Base-by-base conservation (phyloP, 495 filamentous ascomycete genomes). In the Talaromyces stipitatus region DNA sequence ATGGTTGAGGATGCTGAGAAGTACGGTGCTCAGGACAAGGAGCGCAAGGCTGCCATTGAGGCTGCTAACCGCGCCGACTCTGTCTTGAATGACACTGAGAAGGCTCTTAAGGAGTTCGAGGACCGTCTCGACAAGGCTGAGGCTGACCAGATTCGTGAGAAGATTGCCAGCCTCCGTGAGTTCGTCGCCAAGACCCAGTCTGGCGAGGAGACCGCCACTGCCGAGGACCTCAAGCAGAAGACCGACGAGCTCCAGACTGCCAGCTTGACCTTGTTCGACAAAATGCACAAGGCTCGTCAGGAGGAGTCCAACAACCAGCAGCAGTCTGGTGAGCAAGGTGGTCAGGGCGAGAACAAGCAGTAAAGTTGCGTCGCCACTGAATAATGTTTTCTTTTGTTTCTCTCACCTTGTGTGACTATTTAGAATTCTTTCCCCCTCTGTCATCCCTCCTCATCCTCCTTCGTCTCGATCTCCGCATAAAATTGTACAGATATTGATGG, bases 1-100 rank as follows among this genome's bases (percentile, higher is more conserved):
- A 98, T 98, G 94, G 92, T 98, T 67, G 82, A 94, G 62, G 94
- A 97, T 68, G 92, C 94, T 48, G 94, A 97, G 85, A 90, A 90
- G 77, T 97, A 95, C 74, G 90, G 86, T 62, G 94, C 94, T 72
- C 66, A 82, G 62, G 94, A 98, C 73, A 96, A 97, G 86, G 90
- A 95, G 79, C 92, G 94, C 82, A 97, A 95, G 85, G 72, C 82
- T 58, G 87, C 89, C 63, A 98, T 91, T 63, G 94, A 98, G 82
- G 78, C 89, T 59, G 90, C 92, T 79, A 98, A 98, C 86, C 88
- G 90, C 60, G 91, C 94, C 63, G 94, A 98, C 78, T 89, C 87
- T 70, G 92, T 97, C 50, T 70, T 96, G 61, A 97, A 91, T 79
- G 95, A 97, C 68, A 97, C 95, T 32, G 94, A 98, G 83, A 96